Percentiles rank a stretch among this genome's conserved stretches.
phyloP scores from a whole-genome alignment of 2,329 filamentous ascomycete species.

The Sporothrix curviconia region DNA sequence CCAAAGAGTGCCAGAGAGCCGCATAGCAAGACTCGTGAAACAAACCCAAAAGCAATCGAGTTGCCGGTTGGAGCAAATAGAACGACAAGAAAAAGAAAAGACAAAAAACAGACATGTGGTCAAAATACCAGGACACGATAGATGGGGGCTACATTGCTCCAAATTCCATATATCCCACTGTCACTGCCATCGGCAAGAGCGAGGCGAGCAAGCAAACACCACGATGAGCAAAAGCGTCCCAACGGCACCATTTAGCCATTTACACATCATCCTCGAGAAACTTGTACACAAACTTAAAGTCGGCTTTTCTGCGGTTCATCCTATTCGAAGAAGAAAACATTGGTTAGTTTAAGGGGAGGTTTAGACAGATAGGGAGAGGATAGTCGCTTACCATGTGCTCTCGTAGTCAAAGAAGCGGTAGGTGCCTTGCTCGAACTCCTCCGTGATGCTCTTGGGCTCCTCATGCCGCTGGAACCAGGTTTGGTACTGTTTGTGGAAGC shows the following conservation, averaged over 20 bases:
- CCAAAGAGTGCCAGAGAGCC: background rate
- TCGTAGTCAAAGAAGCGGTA: constrained; percentile 99
- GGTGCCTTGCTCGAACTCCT: constrained; percentile 97
- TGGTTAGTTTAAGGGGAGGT: no score
- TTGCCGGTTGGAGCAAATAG: background rate
- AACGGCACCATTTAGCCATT: no score
- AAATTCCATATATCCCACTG: no score
- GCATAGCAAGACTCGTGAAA: background rate
- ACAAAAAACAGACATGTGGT: no score
- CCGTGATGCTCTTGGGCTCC: constrained; percentile 96
- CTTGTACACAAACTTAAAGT: constrained; percentile 98
- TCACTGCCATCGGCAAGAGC: no score
- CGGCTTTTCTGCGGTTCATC: constrained; percentile 97
- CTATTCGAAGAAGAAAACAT: constrained; percentile 45
- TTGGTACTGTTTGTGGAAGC: constrained; percentile 99
- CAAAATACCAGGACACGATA: no score
- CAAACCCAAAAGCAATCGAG: no score
- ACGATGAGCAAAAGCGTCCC: no score
- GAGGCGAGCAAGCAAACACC: no score
- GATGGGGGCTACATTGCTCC: no score
- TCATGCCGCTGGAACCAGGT: constrained; percentile 99
- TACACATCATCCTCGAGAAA: constrained; percentile 90
- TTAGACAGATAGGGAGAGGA: background rate
- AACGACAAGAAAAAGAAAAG: background rate
- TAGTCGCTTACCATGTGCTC: constrained; percentile 76